A percentile compares a stretch with the other conserved stretches of the same genome.
Evolutionary conservation across 805 yeast genomes (phyloP).

Genomic region (Yarrowia osloensis): DNA sequence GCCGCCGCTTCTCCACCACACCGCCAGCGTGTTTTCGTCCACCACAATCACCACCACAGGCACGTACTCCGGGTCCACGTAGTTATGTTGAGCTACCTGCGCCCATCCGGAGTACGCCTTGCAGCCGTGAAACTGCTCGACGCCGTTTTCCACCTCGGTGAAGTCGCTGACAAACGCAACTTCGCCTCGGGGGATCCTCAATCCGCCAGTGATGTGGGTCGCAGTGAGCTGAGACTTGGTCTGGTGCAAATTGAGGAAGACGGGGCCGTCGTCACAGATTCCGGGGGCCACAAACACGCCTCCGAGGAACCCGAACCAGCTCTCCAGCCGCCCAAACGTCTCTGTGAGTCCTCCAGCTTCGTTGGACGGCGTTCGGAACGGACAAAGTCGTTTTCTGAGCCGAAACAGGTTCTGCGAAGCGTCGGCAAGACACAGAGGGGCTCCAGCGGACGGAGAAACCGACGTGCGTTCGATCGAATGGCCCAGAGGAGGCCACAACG

Average conservation of each 20-base stretch:
- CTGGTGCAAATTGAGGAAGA: slow-evolving; percentile 1
- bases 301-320: slow-evolving; percentile 3
- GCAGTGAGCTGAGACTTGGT: neutral
- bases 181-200: slow-evolving; percentile 6
- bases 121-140: neutral
- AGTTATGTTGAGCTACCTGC: slow-evolving; percentile 19
- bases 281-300: slow-evolving; percentile 11
- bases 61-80: neutral
- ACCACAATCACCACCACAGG: slow-evolving; percentile 5
- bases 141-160: neutral
- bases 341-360: slow-evolving; percentile 4
- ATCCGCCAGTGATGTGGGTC: slow-evolving; percentile 6
- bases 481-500: slow-evolving; percentile 17
- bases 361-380: neutral
- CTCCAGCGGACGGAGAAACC: neutral
- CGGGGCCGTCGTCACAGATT: slow-evolving; percentile 4
- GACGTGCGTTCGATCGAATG: slow-evolving; percentile 7
- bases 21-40: slow-evolving; percentile 15
- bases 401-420: slow-evolving; percentile 5
- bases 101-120: neutral
- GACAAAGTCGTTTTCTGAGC: slow-evolving; percentile 7
- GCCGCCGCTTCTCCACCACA: neutral
- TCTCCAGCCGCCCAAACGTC: slow-evolving; percentile 10
- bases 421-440: neutral
- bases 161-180: slow-evolving; percentile 4